Base-by-base conservation (phyloP, 1,139 yeast species). In the Petasospora rhodanensis region DNA sequence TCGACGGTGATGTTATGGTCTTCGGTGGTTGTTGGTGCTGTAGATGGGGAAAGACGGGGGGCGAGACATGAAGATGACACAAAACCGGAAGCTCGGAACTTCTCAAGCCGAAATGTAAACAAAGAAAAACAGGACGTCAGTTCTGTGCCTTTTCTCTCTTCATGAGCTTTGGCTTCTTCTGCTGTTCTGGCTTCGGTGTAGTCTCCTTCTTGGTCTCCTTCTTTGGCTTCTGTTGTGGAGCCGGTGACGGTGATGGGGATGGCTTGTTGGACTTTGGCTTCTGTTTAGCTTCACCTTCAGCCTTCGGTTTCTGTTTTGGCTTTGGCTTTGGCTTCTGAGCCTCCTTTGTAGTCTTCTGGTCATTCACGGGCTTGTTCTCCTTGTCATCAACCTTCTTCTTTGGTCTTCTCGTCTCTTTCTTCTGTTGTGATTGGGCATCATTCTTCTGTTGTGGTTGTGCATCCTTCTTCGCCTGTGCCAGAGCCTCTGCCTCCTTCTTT, bases 401-500 rank as follows among this genome's bases (percentile, higher is more conserved):
- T 20, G 24, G 8, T 15, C 27, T 25, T 18, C 23, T 35, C 26
- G 9, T 18, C 19, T 18, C 9, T 9, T 21, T 21, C 7, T 21
- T 12, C 14, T 21, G 23, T 7, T 7, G 11, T 12, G 23, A 21
- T 7, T 21, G 12, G 14, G 12, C 23, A n/a, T n/a, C n/a, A n/a
- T n/a, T n/a, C n/a, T n/a, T n/a, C n/a, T n/a, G n/a, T n/a, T n/a
- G n/a, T n/a, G n/a, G n/a, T n/a, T n/a, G n/a, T n/a, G n/a, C n/a
- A n/a, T n/a, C n/a, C n/a, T n/a, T n/a, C n/a, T n/a, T n/a, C n/a
- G n/a, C n/a, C n/a, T n/a, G n/a, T n/a, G n/a, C n/a, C n/a, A n/a
- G n/a, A 19, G 24, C 22, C 25, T 30, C 14, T 15, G 18, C 25
- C 15, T 32, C 28, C 22, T 31, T 28, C 25, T n/a, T n/a, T n/a